Evolutionary conservation across 768 basidiomycete species (phyloP).

Genomic region (Rhizopogon vinicolor): DNA sequence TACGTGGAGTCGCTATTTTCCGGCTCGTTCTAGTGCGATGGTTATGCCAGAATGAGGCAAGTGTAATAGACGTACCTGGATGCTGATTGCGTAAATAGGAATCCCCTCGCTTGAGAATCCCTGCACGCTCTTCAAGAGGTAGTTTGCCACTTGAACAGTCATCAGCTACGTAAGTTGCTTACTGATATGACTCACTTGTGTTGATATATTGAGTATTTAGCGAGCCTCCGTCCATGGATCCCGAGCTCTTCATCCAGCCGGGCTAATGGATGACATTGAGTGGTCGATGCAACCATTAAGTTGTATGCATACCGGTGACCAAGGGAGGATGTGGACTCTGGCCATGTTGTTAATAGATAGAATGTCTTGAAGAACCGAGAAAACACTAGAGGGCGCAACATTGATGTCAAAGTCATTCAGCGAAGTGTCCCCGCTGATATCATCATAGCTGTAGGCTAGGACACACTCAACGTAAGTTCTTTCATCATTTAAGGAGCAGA

Average conservation of each 20-base stretch:
- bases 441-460: conserved; percentile 62
- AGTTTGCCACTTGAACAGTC: conserved; percentile 54
- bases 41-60: not conserved
- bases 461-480: conserved; percentile 3
- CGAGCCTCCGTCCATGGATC: conserved; percentile 64
- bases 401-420: conserved; percentile 55
- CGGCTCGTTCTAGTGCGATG: conserved; percentile 43
- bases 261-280: conserved; percentile 41
- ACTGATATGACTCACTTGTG: conserved; percentile 36
- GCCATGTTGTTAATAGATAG: conserved; percentile 47
- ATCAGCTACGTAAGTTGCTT: not conserved
- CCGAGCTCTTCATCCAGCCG: conserved; percentile 72
- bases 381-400: conserved; percentile 56
- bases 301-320: conserved; percentile 59
- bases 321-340: conserved; percentile 59
- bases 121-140: conserved; percentile 68
- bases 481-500: not conserved
- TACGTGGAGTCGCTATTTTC: conserved; percentile 60
- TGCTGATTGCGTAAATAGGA: conserved; percentile 55
- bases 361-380: conserved; percentile 62
- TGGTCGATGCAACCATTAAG: not conserved
- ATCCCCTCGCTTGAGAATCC: conserved; percentile 63
- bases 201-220: conserved; percentile 44
- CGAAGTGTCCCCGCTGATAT: conserved; percentile 53
- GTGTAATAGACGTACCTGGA: conserved; percentile 32